Evolutionary conservation across 768 basidiomycete species (phyloP).

Genomic region (Agaricus blazei): DNA sequence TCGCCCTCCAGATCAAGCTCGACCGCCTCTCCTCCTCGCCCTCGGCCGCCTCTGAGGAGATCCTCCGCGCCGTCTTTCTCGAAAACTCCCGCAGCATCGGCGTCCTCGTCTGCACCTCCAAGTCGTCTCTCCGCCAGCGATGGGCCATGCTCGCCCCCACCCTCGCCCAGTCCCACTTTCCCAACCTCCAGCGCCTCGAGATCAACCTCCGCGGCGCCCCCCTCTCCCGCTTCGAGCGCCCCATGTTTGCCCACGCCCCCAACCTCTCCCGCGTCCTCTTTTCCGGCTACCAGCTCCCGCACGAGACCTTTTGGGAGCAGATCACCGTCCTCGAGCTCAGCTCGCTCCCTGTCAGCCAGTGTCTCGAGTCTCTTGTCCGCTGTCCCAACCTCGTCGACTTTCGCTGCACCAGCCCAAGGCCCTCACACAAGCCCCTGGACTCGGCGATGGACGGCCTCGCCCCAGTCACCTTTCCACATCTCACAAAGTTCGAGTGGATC

Average conservation of each 20-base stretch:
- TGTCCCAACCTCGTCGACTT: not conserved
- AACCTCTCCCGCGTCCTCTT: not conserved
- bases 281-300: not conserved
- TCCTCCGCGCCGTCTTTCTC: not conserved
- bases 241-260: conserved; percentile 2
- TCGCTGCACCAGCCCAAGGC: not conserved
- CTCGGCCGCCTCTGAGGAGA: conserved; percentile 1
- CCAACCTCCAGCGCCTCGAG: not conserved
- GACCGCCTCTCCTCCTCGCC: conserved; percentile 6
- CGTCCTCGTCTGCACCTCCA: conserved; percentile 2
- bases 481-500: conserved; percentile 9
- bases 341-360: not conserved
- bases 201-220: conserved; percentile 1
- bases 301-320: conserved; percentile 2
- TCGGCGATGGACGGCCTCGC: not conserved
- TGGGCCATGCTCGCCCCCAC: conserved; percentile 7
- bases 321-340: conserved; percentile 1
- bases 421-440: not conserved
- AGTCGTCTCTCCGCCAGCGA: conserved; percentile 4
- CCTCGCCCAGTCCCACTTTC: not conserved
- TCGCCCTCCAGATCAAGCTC: conserved; percentile 7
- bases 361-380: not conserved
- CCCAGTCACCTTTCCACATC: not conserved
- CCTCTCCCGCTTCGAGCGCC: not conserved
- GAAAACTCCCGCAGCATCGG: not conserved